Base-by-base conservation (phyloP, 352 stramenopile genomes). In the Achlya hypogyna region DNA sequence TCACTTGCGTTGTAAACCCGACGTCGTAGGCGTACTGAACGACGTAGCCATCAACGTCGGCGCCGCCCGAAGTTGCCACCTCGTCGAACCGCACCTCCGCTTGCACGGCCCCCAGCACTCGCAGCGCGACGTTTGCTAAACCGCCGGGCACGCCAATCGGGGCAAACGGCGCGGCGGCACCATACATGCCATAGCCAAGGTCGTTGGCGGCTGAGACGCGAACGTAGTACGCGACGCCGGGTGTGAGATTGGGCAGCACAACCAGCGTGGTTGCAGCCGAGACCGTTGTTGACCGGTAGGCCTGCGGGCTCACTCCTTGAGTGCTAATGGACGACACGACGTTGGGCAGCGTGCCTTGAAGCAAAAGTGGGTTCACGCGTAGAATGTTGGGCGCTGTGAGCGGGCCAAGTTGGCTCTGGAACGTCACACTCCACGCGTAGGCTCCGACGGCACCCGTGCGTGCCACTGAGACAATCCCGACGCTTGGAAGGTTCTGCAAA, bases 381-480 rank as follows among this genome's bases (percentile, higher is more conserved):
- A 67, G 28, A 10, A 43, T 23, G 18, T 58, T 67, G 16, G 60
- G 60, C 3, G 60, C 40, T 0, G 65, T 29, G 5, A 77, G 53
- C 29, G 66, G 53, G 0, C 83, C 81, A 2, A 92, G 75, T 43
- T 88, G 78, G 16, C 69, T 74, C 22, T 72, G 77, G 69, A 98
- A 98, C 12, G 93, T 97, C 32, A 98, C 81, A 18, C 71, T 78
- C 92, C 93, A 98, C 10, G 81, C 74, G 70, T 86, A 98, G 27
- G 81, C 90, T 59, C 86, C 87, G 27, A 74, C 65, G 64, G 72
- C 31, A 18, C 77, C 84, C 4, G 75, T 75, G n/a, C 94, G 84
- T 56, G 91, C 81, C 0, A 98, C 88, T 20, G 95, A 81, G 5
- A 98, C 89, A n/a, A 84, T 74, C 1, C 93, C 93, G 25, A 97